phyloP scores from a whole-genome alignment of 352 stramenopile genomes.

The Pythium phragmitis region DNA sequence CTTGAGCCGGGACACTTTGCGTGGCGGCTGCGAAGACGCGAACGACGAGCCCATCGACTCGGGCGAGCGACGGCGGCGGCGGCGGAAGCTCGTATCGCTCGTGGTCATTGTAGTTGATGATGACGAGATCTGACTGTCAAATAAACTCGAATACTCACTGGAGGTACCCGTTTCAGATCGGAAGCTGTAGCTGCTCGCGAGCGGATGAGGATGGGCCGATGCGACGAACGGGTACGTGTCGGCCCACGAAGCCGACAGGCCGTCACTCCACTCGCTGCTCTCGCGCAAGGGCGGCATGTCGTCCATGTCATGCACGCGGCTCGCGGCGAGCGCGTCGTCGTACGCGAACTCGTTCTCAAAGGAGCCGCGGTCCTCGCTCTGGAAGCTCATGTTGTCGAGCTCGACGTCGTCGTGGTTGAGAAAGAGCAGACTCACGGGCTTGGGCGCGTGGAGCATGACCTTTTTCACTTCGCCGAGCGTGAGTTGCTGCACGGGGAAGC shows the following conservation, averaged over 20 bases:
- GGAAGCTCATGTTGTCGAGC: constrained; percentile 39
- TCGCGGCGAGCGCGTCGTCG: constrained; percentile 11
- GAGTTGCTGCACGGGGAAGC: constrained; percentile 69
- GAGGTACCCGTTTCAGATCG: too few relatives aligned
- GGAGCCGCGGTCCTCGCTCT: constrained; percentile 38
- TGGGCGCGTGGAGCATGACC: constrained; percentile 68
- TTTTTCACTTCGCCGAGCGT: constrained; percentile 76
- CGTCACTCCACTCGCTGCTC: constrained; percentile 29
- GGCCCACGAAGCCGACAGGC: not conserved
- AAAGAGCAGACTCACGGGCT: constrained; percentile 80
- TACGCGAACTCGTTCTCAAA: constrained; percentile 39
- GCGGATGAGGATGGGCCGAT: not conserved
- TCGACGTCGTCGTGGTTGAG: constrained; percentile 55
- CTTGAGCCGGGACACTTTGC: constrained; percentile 70
- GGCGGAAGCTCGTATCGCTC: not conserved
- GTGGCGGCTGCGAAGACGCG: constrained; percentile 37
- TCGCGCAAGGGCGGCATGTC: constrained; percentile 26
- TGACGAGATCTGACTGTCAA: constrained; percentile 15
- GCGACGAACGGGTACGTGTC: constrained; percentile 10
- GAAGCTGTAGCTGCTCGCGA: not conserved
- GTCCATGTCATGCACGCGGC: not conserved
- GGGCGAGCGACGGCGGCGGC: constrained; percentile 22
- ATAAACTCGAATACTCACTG: not conserved
- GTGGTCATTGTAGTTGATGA: not conserved
- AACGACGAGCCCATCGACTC: not conserved